Conservation (phyloP, 176 grass and related monocot species). For the Phragmites australis region DNA sequence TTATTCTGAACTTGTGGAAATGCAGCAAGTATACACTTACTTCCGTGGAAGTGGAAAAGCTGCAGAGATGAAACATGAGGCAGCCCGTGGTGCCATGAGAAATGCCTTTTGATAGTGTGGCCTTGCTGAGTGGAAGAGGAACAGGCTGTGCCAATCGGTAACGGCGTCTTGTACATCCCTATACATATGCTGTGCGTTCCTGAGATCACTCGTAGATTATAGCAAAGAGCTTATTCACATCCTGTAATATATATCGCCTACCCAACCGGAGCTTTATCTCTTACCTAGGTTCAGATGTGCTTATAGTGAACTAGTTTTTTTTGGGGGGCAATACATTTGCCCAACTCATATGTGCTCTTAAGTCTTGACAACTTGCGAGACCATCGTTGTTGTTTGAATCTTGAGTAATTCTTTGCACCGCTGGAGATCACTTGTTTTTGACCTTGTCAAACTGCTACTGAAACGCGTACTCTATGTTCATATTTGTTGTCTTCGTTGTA, state of each 20-base stretch:
- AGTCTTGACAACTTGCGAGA: neutral
- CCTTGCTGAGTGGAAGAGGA: conserved; percentile 39
- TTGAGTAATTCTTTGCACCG: conserved; percentile 1
- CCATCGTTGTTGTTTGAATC: neutral
- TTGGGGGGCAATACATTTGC: neutral
- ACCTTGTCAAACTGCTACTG: neutral
- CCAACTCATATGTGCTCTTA: neutral
- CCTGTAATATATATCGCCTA: conserved; percentile 51
- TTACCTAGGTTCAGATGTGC: conserved; percentile 43
- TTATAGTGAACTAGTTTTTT: conserved; percentile 26
- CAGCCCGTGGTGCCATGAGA: conserved; percentile 63
- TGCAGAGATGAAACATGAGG: conserved; percentile 69
- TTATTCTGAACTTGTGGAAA: conserved; percentile 25
- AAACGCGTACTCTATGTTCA: neutral
- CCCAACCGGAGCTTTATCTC: conserved; percentile 28
- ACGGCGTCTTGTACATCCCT: conserved; percentile 43
- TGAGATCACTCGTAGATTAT: conserved; percentile 27
- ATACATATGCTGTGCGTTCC: conserved; percentile 22
- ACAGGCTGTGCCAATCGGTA: conserved; percentile 24
- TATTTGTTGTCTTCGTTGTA: neutral
- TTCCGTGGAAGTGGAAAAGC: conserved; percentile 89
- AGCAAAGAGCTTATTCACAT: conserved; percentile 22
- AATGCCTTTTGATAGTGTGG: conserved; percentile 58
- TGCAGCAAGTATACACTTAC: conserved; percentile 89
- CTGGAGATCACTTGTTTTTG: neutral